A percentile compares a stretch with the other conserved stretches of the same genome.
phyloP scores from a whole-genome alignment of 78 protist species.

The Dictyostelium discoideum region DNA sequence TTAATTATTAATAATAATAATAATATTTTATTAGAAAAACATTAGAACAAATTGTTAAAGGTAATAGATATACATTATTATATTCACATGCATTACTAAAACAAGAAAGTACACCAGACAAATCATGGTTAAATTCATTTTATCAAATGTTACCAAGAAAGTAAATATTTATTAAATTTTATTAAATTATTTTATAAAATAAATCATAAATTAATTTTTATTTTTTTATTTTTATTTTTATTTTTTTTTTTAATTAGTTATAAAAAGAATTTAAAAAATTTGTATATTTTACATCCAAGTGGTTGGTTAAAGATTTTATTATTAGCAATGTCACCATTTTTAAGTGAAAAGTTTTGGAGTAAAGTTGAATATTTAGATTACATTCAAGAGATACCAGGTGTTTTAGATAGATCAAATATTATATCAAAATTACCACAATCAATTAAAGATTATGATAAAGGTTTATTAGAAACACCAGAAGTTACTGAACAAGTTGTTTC shows the following conservation, averaged over 20 bases:
- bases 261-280: slow-evolving; percentile 66
- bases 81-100: slow-evolving; percentile 49
- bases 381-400: slow-evolving; percentile 59
- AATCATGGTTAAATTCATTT: slow-evolving; percentile 22
- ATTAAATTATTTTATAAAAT: neutral
- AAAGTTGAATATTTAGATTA: slow-evolving; percentile 59
- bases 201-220: neutral
- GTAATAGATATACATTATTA: slow-evolving; percentile 22
- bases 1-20: neutral
- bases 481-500: slow-evolving; percentile 38
- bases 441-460: slow-evolving; percentile 28
- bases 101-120: slow-evolving; percentile 58
- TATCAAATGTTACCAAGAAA: slow-evolving; percentile 77
- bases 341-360: slow-evolving; percentile 77
- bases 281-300: slow-evolving; percentile 67
- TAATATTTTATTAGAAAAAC: slow-evolving; percentile 15
- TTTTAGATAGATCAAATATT: neutral
- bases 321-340: slow-evolving; percentile 74
- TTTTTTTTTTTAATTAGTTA: neutral
- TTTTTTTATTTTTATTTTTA: too few relatives aligned
- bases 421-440: slow-evolving; percentile 4
- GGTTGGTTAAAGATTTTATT: slow-evolving; percentile 56
- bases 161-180: neutral
- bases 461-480: slow-evolving; percentile 55
- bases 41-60: slow-evolving; percentile 57